These are phyloP conservation scores for Colletotrichum sp. DNA, from an alignment of 2,329 filamentous ascomycete genomes.

Conservation along the genomic window DNA sequence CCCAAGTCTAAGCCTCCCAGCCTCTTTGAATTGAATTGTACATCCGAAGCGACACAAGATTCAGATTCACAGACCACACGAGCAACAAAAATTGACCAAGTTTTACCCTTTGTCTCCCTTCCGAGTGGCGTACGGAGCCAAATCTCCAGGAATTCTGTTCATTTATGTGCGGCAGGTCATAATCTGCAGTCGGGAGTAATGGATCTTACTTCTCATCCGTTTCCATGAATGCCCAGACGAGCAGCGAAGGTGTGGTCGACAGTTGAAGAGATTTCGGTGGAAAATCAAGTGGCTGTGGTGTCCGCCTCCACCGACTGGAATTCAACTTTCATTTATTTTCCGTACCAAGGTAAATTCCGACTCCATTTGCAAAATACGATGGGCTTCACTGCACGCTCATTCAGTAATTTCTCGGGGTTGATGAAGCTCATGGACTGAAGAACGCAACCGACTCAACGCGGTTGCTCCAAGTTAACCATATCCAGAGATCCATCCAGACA, in stretches of 20 bases:
- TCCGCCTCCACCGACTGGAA: neutral
- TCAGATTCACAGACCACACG: neutral
- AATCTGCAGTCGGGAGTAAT: neutral
- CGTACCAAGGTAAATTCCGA: neutral
- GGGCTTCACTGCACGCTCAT: neutral
- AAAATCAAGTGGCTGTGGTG: rapidly evolving
- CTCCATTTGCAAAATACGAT: neutral
- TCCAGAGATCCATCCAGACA: neutral
- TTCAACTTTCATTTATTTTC: neutral
- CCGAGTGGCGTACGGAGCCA: neutral
- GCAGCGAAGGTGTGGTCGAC: neutral
- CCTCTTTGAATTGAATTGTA: neutral
- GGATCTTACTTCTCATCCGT: neutral
- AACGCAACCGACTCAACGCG: neutral
- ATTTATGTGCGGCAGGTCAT: neutral
- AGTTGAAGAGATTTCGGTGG: no score
- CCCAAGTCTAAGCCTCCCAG: neutral
- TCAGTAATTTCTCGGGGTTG: neutral
- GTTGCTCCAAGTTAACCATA: neutral
- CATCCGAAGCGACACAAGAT: rapidly evolving
- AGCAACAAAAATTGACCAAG: neutral
- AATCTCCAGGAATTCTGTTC: neutral
- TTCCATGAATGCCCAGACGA: neutral
- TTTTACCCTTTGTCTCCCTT: neutral
- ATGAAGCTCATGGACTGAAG: neutral